Percentiles rank a stretch among this genome's conserved stretches.
Conservation (phyloP, 176 grass and related monocot species). For the Carex littledalei region DNA sequence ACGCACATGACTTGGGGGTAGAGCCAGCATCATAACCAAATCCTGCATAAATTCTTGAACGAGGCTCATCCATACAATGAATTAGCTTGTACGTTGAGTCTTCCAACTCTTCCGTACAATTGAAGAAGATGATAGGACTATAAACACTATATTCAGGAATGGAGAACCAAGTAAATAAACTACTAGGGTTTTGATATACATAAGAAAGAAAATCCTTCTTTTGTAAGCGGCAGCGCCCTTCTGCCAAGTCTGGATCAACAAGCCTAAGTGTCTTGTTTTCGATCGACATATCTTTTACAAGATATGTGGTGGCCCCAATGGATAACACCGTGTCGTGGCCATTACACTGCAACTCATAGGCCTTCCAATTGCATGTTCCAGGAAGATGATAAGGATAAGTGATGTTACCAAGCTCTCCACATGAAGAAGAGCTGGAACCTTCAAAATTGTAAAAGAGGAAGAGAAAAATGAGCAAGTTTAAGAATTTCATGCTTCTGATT, state of each 20-base stretch:
- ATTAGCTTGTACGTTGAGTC: neutral
- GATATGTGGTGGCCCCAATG: neutral
- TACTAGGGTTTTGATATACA: no score
- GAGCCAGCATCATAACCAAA: neutral
- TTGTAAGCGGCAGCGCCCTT: constrained; percentile 18
- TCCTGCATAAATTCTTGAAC: neutral
- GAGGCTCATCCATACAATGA: neutral
- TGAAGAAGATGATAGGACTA: neutral
- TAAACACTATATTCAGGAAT: no score
- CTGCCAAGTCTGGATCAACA: neutral
- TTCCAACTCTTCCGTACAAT: neutral
- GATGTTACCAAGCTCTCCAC: no score
- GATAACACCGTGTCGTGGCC: neutral
- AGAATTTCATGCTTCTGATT: no score
- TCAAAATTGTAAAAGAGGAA: no score
- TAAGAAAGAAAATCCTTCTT: constrained; percentile 9
- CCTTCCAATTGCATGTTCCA: no score
- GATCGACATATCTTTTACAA: neutral
- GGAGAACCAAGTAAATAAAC: no score
- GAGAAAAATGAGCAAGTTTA: no score
- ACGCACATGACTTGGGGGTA: neutral
- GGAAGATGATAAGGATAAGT: no score
- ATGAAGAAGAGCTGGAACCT: no score
- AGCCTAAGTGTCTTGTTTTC: neutral
- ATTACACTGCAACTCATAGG: no score